These are phyloP conservation scores for Ramalina peruviana DNA, from an alignment of 495 filamentous ascomycete species.

Conservation along the genomic window DNA sequence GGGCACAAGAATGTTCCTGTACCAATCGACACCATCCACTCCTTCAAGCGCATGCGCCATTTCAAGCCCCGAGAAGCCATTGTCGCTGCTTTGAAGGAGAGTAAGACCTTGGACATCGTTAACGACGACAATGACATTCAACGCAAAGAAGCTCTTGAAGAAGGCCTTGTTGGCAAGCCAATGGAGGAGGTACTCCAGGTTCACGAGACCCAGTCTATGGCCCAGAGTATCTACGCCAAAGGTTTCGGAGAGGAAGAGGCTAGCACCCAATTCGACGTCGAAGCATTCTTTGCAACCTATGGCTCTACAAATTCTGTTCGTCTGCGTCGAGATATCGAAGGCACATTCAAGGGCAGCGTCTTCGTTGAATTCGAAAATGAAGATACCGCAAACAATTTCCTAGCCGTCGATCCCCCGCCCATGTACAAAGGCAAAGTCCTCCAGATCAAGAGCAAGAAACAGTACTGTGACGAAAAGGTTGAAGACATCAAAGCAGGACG, in stretches of 20 bases:
- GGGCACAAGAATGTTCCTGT: slow-evolving; percentile 70
- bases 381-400: slow-evolving; percentile 62
- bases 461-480: slow-evolving; percentile 70
- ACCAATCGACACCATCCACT: slow-evolving; percentile 56
- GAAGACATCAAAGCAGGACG: slow-evolving; percentile 61
- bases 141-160: slow-evolving; percentile 55
- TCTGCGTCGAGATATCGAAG: slow-evolving; percentile 58
- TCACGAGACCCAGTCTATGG: slow-evolving; percentile 45
- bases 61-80: slow-evolving; percentile 76
- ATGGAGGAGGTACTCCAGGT: slow-evolving; percentile 33
- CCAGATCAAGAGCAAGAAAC: slow-evolving; percentile 67
- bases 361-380: slow-evolving; percentile 80
- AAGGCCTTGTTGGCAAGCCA: slow-evolving; percentile 26
- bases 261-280: slow-evolving; percentile 79
- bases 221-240: slow-evolving; percentile 61
- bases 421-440: slow-evolving; percentile 63
- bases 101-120: slow-evolving; percentile 49
- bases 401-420: slow-evolving; percentile 66
- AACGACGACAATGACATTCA: slow-evolving; percentile 52
- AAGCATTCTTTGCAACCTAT: slow-evolving; percentile 73
- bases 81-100: slow-evolving; percentile 65
- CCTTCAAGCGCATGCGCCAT: slow-evolving; percentile 84
- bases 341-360: slow-evolving; percentile 80
- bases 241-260: slow-evolving; percentile 72
- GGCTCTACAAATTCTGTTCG: slow-evolving; percentile 74